Percentiles rank a stretch among this genome's conserved stretches.
phyloP scores from a whole-genome alignment of 805 yeast species.

The Candida ovalis region DNA sequence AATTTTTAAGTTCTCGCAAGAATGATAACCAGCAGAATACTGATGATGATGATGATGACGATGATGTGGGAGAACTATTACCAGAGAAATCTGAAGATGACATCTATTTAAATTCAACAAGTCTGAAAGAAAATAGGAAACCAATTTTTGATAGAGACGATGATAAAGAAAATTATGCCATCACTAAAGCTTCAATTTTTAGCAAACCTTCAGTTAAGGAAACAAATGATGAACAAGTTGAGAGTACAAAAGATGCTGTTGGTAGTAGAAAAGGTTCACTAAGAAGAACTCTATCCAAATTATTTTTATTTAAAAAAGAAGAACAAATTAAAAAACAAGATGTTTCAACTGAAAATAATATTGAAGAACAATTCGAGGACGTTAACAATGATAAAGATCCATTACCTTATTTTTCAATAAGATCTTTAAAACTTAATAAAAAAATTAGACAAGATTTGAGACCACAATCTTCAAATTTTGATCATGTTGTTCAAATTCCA shows the following conservation, averaged over 20 bases:
- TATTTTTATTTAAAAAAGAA: constrained; percentile 9
- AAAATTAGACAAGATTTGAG: constrained; percentile 8
- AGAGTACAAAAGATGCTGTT: background rate
- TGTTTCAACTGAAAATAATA: background rate
- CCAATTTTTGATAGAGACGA: too few relatives aligned
- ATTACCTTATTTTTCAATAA: constrained; percentile 17
- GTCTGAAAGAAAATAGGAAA: too few relatives aligned
- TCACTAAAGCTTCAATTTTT: background rate
- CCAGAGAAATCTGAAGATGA: too few relatives aligned
- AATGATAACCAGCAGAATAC: background rate
- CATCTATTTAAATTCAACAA: too few relatives aligned
- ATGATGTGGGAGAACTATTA: background rate
- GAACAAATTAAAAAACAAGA: background rate
- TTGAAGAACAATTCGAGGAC: background rate
- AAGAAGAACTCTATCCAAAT: constrained; percentile 13
- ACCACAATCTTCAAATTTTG: constrained; percentile 15
- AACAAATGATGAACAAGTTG: background rate
- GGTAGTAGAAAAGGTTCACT: constrained; percentile 6
- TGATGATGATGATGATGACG: background rate
- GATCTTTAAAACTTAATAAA: constrained; percentile 14
- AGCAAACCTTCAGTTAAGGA: background rate
- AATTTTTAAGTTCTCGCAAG: background rate
- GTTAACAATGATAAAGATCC: constrained; percentile 15
- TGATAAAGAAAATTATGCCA: too few relatives aligned
- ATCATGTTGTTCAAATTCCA: constrained; percentile 13